Evolutionary conservation across 768 basidiomycete species (phyloP).

Genomic region (Jaapia argillacea): DNA sequence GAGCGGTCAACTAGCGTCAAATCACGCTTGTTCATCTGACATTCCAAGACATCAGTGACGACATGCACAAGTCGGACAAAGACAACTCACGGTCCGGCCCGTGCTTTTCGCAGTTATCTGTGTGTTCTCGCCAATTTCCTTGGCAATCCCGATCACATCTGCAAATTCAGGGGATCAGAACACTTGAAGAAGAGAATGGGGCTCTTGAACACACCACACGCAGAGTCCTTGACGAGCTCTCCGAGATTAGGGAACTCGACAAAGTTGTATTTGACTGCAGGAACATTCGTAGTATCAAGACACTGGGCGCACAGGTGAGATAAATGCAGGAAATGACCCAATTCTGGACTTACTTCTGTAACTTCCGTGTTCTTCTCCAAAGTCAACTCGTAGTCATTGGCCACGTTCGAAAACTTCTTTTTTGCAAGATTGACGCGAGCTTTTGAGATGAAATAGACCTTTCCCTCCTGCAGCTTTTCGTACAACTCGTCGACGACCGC

Average conservation of each 20-base stretch:
- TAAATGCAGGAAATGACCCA: neutral
- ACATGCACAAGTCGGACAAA: neutral
- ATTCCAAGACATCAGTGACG: conserved; percentile 1
- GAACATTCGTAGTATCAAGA: conserved; percentile 64
- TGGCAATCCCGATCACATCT: conserved; percentile 88
- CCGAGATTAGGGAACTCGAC: conserved; percentile 53
- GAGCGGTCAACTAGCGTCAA: conserved; percentile 82
- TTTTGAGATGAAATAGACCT: conserved; percentile 86
- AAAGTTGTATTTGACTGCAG: conserved; percentile 81
- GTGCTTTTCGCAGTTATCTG: conserved; percentile 72
- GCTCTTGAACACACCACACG: conserved; percentile 57
- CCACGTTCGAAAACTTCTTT: conserved; percentile 87
- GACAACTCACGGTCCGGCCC: conserved; percentile 36
- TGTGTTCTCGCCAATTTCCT: conserved; percentile 57
- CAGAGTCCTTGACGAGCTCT: conserved; percentile 64
- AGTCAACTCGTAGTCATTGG: conserved; percentile 88
- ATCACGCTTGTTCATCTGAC: conserved; percentile 81
- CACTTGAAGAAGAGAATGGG: no score
- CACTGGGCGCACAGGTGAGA: conserved; percentile 45
- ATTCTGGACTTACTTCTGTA: conserved; percentile 53
- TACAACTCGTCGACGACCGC: conserved; percentile 73
- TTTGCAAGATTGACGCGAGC: conserved; percentile 92
- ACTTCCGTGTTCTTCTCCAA: conserved; percentile 81
- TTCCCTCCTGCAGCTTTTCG: conserved; percentile 80
- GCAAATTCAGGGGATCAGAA: no score